Base-by-base conservation (phyloP, 805 yeast genomes). In the Candida yuanshanica region DNA sequence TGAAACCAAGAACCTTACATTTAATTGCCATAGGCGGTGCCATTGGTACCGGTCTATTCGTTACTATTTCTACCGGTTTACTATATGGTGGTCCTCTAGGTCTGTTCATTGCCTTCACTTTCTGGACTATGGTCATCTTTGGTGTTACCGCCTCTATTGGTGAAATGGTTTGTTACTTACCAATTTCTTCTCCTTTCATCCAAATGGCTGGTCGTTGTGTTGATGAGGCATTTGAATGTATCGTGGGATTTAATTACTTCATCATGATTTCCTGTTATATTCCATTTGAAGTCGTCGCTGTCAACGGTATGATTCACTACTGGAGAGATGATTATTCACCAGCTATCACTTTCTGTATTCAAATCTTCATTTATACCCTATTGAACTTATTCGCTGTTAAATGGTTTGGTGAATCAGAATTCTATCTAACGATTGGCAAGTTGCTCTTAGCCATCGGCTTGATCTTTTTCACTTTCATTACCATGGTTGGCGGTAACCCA, bases 401-500 rank as follows among this genome's bases (percentile, higher is more conserved):
- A 33, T 72, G 70, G 50, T 86, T 81, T 51, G 95, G 95, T 31
- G 95, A 86, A 58, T 68, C 79, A 20, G 95, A 86, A 59, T 86
- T 85, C 56, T 79, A 82, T 78, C 64, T 84, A 14, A 74, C 87
- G 3, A 64, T 83, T 12, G 79, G 82, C 37, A 86, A 86, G 55
- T 74, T 86, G 41, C 46, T 83, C 6, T 67, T 85, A 39, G 86
- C 87, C 14, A 55, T 79, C 9, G 91, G 90, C 7, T 67, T 86
- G 40, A 70, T 85, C 35, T 56, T 80, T 22, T 85, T 81, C 61
- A 83, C 90, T 4, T 80, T 86, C 50, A 59, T 83, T 38, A 78
- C 87, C 5, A 86, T 85, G 91, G 75, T 81, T 21, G 95, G 95
- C 24, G 95, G 93, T 20, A 85, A 84, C 57, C 93, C 93, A 2